Percentiles rank a stretch among this genome's conserved stretches.
Evolutionary conservation across 306 rosid genomes (phyloP).

Genomic region (Cicer cuneatum): DNA sequence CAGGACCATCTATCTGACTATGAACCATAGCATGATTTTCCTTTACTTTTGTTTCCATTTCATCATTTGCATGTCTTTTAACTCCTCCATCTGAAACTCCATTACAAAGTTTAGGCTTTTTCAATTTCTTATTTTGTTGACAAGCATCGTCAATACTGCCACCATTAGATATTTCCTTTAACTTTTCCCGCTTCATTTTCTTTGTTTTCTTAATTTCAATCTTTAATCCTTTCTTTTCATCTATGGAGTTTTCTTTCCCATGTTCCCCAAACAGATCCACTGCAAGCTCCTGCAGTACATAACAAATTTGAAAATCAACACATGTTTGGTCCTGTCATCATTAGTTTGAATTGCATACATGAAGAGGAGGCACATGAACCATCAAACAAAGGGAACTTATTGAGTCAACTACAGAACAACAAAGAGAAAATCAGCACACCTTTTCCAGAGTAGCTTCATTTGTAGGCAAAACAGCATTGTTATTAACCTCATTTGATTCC

Average conservation of each 20-base stretch:
- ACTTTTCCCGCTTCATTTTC: constrained; percentile 57
- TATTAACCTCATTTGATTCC: not conserved
- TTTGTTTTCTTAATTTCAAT: constrained; percentile 7
- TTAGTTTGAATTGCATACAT: not conserved
- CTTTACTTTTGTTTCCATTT: constrained; percentile 32
- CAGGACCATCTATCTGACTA: constrained; percentile 28
- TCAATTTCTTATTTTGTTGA: constrained; percentile 41
- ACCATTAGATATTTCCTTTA: constrained; percentile 67
- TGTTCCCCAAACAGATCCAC: constrained; percentile 8
- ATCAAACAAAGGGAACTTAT: constrained; percentile 14
- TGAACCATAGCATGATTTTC: not conserved
- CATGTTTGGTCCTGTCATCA: constrained; percentile 6
- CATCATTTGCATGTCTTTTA: not conserved
- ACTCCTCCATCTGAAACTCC: constrained; percentile 4
- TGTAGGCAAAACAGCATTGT: constrained; percentile 37
- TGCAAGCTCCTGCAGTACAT: constrained; percentile 43
- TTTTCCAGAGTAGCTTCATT: constrained; percentile 33
- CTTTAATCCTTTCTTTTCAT: not conserved
- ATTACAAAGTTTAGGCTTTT: constrained; percentile 44
- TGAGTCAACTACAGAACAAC: not conserved
- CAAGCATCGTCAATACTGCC: constrained; percentile 51
- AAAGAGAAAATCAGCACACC: constrained; percentile 45
- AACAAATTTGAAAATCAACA: constrained; percentile 5
- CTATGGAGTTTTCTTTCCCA: constrained; percentile 64
- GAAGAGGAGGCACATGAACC: constrained; percentile 10